Evolutionary conservation across 176 grass and related monocot genomes (phyloP).

Genomic region (Musa itinerans): DNA sequence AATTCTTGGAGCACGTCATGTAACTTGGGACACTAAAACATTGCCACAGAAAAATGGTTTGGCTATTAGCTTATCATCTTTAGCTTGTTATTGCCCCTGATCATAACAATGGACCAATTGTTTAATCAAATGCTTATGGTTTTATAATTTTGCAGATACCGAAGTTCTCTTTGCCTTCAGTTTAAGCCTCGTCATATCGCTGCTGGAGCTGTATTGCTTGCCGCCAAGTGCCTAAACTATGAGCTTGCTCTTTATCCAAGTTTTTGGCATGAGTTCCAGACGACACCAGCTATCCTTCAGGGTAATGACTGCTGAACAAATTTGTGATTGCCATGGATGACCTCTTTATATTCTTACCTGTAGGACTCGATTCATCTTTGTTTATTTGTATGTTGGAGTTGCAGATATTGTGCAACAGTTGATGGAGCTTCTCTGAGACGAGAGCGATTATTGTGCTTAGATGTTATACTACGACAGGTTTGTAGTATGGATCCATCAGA

Average conservation of each 20-base stretch:
- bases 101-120: constrained; percentile 1
- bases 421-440: constrained; percentile 56
- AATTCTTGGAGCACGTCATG: not conserved
- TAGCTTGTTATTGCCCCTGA: not conserved
- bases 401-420: constrained; percentile 84
- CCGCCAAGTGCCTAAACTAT: constrained; percentile 47
- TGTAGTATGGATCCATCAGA: not conserved
- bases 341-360: not conserved
- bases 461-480: not conserved
- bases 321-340: not conserved
- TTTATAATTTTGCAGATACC: constrained; percentile 38
- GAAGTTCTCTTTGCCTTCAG: constrained; percentile 91
- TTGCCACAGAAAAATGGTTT: constrained; percentile 25
- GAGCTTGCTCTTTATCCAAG: constrained; percentile 45
- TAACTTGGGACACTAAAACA: not conserved
- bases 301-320: constrained; percentile 26
- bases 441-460: not conserved
- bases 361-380: not conserved
- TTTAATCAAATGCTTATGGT: constrained; percentile 2
- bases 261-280: constrained; percentile 78
- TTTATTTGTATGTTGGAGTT: constrained; percentile 20
- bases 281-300: constrained; percentile 61
- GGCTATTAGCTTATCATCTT: constrained; percentile 10
- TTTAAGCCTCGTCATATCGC: constrained; percentile 85
- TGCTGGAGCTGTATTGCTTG: constrained; percentile 78